A percentile compares a stretch with the other conserved stretches of the same genome.
phyloP scores from a whole-genome alignment of 177 flowering plant species.

The Vitis hybrid region DNA sequence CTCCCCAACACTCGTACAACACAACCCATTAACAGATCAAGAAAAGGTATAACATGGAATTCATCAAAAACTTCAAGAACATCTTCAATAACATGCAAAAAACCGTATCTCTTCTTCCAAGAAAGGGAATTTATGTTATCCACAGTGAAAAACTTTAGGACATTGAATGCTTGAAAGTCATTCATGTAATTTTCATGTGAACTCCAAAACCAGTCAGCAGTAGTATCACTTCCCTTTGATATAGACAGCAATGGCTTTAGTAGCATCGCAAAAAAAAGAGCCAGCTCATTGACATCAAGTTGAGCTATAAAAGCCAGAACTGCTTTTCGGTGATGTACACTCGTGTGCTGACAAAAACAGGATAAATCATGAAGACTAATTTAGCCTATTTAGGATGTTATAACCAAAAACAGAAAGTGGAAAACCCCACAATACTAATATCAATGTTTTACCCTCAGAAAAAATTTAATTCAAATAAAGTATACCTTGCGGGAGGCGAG shows the following conservation, averaged over 20 bases:
- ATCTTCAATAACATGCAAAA: slow-evolving; percentile 84
- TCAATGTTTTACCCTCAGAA: neutral
- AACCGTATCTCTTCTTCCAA: slow-evolving; percentile 76
- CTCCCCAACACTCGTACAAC: slow-evolving; percentile 70
- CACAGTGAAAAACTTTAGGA: slow-evolving; percentile 42
- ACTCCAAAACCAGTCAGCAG: slow-evolving; percentile 33
- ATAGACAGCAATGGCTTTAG: slow-evolving; percentile 52
- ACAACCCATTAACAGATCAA: slow-evolving; percentile 67
- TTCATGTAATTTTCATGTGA: slow-evolving; percentile 18
- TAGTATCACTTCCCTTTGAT: slow-evolving; percentile 27
- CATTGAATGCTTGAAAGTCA: slow-evolving; percentile 30
- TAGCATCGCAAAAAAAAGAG: slow-evolving; percentile 63
- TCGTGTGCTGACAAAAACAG: slow-evolving; percentile 53
- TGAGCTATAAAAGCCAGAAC: slow-evolving; percentile 78
- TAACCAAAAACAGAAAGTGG: too few species aligned
- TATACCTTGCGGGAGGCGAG: slow-evolving; percentile 77
- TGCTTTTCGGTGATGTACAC: slow-evolving; percentile 71
- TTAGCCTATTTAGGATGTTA: too few species aligned
- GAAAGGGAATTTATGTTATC: slow-evolving; percentile 47
- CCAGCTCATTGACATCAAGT: slow-evolving; percentile 72
- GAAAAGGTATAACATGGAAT: slow-evolving; percentile 62
- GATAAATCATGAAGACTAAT: neutral
- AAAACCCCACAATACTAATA: too few species aligned
- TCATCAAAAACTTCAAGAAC: slow-evolving; percentile 76
- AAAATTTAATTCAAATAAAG: neutral